Base-by-base conservation (phyloP, 179 eudicot genomes). In the Beta macrorhiza region DNA sequence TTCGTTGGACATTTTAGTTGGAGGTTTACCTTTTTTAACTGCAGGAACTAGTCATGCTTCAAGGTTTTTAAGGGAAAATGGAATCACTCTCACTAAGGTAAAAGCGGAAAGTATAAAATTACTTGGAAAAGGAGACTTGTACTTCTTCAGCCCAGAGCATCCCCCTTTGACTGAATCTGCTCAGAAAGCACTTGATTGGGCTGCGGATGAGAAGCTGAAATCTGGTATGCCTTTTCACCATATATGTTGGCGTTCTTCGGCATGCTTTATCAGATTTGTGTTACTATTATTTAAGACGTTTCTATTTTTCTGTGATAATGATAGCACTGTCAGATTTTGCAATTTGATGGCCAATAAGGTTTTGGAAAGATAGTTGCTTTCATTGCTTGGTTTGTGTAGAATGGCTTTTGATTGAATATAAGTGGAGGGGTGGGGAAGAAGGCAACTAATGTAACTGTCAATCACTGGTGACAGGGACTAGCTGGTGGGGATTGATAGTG, bases 181-280 rank as follows among this genome's bases (percentile, higher is more conserved):
- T 77, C 91, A 92, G 80, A 92, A 87, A 84, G 97, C 93, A 74
- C 83, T 97, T 82, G 93, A 97, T 75, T 90, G 95, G 95, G 99
- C 97, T 49, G 76, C 91, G 53, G 87, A 88, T 55, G 90, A 88
- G 86, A 91, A 89, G 82, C 79, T 91, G 53, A 90, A 91, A 82
- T 90, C 97, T 77, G 99, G 99, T 94, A 82, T 78, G 45, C 62
- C 55, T n/a, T 72, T 51, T 81, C 59, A 57, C 25, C 70, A 22
- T 58, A 16, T 12, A 19, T 67, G 25, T 37, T 76, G 16, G 61
- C 57, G 79, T 45, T 57, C 49, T 67, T 57, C 19, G 15, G 29
- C 67, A 44, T 49, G 67, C 29, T 32, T 82, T 58, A 4, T 10
- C 42, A 6, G 11, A 6, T 13, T 20, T 1, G 7, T 7, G 52